Percentiles rank a stretch among this genome's conserved stretches.
phyloP scores from a whole-genome alignment of 768 basidiomycete genomes.

The Boletus pseudo-olivaceus region DNA sequence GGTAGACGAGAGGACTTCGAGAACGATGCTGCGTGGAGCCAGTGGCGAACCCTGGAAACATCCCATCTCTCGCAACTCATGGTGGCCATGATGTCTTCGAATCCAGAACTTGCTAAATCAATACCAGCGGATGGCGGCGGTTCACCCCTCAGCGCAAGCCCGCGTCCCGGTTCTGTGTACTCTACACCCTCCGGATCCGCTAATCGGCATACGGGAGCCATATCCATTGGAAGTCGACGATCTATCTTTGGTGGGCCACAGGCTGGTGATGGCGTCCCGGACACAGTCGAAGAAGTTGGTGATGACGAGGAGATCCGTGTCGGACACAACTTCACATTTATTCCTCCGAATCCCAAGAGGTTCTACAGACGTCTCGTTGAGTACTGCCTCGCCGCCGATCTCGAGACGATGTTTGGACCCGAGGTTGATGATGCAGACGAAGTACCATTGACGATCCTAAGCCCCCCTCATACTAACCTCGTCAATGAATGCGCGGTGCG shows the following conservation, averaged over 20 bases:
- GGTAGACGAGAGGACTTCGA: slow-evolving; percentile 86
- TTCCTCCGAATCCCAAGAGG: slow-evolving; percentile 83
- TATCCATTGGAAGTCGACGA: slow-evolving; percentile 65
- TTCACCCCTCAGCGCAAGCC: slow-evolving; percentile 22
- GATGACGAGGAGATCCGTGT: slow-evolving; percentile 69
- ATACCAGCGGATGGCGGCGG: slow-evolving; percentile 48
- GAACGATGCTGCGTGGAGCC: slow-evolving; percentile 74
- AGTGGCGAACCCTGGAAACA: slow-evolving; percentile 81
- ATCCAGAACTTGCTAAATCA: slow-evolving; percentile 83
- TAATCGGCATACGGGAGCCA: slow-evolving; percentile 53
- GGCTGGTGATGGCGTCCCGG: slow-evolving; percentile 30
- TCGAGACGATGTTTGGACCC: slow-evolving; percentile 86
- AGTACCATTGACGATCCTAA: slow-evolving; percentile 90
- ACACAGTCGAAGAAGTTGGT: slow-evolving; percentile 38
- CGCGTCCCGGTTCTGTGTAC: slow-evolving; percentile 59
- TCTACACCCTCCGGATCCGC: slow-evolving; percentile 36
- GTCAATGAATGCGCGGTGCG: slow-evolving; percentile 84
- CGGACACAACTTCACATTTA: slow-evolving; percentile 81
- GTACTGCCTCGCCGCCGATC: slow-evolving; percentile 76
- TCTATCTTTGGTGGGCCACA: slow-evolving; percentile 45
- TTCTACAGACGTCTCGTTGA: slow-evolving; percentile 85
- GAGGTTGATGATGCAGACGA: slow-evolving; percentile 94
- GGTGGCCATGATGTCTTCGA: slow-evolving; percentile 79
- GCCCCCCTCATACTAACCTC: slow-evolving; percentile 71
- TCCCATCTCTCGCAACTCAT: slow-evolving; percentile 84